A percentile compares a stretch with the other conserved stretches of the same genome.
Conservation (phyloP, 2,329 filamentous ascomycete species). For the Cadophora sp. region DNA sequence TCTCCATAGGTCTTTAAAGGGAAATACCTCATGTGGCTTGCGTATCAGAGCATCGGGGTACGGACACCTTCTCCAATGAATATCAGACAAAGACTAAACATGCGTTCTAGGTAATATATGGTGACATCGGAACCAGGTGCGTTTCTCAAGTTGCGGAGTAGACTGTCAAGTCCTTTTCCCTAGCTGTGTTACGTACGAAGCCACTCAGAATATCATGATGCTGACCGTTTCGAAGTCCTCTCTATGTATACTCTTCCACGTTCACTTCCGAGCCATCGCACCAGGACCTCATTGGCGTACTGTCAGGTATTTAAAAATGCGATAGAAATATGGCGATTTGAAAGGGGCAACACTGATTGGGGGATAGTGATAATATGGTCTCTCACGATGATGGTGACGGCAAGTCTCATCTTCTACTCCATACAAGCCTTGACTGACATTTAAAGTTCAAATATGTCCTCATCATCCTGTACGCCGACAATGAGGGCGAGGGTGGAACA, state of each 20-base stretch:
- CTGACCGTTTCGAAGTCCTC: slow-evolving; percentile 51
- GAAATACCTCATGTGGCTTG: slow-evolving; percentile 50
- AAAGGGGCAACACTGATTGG: not conserved
- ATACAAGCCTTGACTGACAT: not conserved
- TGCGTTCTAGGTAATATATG: slow-evolving; percentile 59
- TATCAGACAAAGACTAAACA: not conserved
- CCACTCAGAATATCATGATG: not conserved
- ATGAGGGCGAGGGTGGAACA: slow-evolving; percentile 75
- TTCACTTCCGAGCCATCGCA: slow-evolving; percentile 60
- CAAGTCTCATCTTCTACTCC: not conserved
- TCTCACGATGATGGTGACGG: slow-evolving; percentile 68
- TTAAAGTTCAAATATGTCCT: slow-evolving; percentile 65
- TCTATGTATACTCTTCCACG: slow-evolving; percentile 72
- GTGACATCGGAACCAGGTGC: slow-evolving; percentile 63
- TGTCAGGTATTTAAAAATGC: slow-evolving; percentile 51
- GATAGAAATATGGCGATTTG: not conserved
- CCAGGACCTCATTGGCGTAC: slow-evolving; percentile 64
- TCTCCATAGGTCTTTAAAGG: slow-evolving; percentile 30
- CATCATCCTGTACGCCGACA: slow-evolving; percentile 69
- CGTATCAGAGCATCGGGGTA: slow-evolving; percentile 67
- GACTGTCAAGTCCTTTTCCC: not conserved
- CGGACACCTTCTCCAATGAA: not conserved
- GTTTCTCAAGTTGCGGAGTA: not conserved
- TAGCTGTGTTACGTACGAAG: not conserved
- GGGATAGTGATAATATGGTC: slow-evolving; percentile 67